These are phyloP conservation scores for Brasenia schreberi DNA, from an alignment of 164 flowering plant genomes.

Conservation along the genomic window DNA sequence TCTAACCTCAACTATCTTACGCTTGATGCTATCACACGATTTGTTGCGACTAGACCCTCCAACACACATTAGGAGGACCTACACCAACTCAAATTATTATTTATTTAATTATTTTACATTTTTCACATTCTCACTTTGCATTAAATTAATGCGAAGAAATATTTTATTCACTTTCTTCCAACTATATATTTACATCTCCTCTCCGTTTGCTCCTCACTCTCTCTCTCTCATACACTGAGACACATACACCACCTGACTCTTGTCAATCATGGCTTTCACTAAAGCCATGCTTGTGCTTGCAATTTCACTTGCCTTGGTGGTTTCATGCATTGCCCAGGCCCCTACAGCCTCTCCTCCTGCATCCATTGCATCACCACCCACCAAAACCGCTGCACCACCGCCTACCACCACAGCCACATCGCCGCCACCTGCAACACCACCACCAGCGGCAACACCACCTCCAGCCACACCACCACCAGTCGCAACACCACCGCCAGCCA, in stretches of 20 bases:
- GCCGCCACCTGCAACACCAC: constrained; percentile 4
- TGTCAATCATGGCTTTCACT: constrained; percentile 21
- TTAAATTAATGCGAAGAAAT: too few species aligned
- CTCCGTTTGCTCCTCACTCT: neutral
- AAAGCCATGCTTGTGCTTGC: constrained; percentile 19
- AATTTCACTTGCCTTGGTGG: constrained; percentile 10
- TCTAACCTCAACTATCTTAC: too few species aligned
- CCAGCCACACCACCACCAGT: constrained; percentile 6
- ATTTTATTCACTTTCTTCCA: neutral
- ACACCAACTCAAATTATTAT: neutral
- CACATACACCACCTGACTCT: neutral
- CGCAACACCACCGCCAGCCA: constrained; percentile 2
- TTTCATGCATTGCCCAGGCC: constrained; percentile 16
- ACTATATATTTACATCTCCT: constrained; percentile 5
- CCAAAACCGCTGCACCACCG: constrained; percentile 1
- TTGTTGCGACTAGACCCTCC: too few species aligned
- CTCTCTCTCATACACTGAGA: neutral
- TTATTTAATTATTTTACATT: neutral
- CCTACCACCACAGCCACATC: neutral
- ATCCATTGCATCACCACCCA: constrained; percentile 1
- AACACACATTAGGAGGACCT: too few species aligned
- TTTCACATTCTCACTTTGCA: neutral
- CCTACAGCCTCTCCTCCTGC: constrained; percentile 7
- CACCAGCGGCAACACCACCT: constrained; percentile 5
- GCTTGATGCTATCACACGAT: too few species aligned